Base-by-base conservation (phyloP, 176 grass and related monocot species). In the Musa beccarii region DNA sequence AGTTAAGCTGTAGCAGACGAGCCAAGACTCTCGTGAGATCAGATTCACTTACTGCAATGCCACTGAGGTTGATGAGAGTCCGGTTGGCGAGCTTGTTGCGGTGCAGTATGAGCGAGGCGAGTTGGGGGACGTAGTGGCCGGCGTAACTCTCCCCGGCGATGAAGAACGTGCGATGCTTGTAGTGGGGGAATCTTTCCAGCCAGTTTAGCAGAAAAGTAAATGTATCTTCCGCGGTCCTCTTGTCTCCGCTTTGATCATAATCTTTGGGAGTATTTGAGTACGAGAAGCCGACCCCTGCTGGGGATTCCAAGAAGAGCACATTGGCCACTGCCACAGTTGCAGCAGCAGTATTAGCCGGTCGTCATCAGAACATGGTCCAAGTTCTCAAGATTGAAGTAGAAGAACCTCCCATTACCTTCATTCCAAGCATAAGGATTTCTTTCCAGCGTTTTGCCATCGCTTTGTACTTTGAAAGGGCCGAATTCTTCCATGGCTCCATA, bases 61-160 rank as follows among this genome's bases (percentile, higher is more conserved):
- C 74, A 21, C 22, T 49, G 26, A 92, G 81, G 68, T 92, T 92
- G 84, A 84, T 2, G 62, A 55, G 20, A 14, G 26, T 76, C 34
- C 7, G 1, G 10, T 76, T 76, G 57, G 56, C 17, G 20, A 10
- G 15, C 9, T 51, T 73, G 62, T 92, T 84, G 8, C 68, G 69
- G 21, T 79, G 2, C 2, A 92, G 70, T 51, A 92, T 78, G 68
- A 79, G 68, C 15, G 78, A 54, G 4, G 85, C 82, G 43, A 86
- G 84, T 50, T 90, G 25, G 0, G 84, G 84, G 15, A 87, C 66
- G 13, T 84, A 89, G 59, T 92, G 84, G 1, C 89, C 86, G 2
- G 78, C 85, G 49, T 10, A 92, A 75, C 83, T 92, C 81, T 92
- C 89, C 1, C 86, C 89, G 1, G 83, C 79, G 59, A 92, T 92